Evolutionary conservation across 2,329 filamentous ascomycete species (phyloP).

Genomic region (Cordyceps militaris): DNA sequence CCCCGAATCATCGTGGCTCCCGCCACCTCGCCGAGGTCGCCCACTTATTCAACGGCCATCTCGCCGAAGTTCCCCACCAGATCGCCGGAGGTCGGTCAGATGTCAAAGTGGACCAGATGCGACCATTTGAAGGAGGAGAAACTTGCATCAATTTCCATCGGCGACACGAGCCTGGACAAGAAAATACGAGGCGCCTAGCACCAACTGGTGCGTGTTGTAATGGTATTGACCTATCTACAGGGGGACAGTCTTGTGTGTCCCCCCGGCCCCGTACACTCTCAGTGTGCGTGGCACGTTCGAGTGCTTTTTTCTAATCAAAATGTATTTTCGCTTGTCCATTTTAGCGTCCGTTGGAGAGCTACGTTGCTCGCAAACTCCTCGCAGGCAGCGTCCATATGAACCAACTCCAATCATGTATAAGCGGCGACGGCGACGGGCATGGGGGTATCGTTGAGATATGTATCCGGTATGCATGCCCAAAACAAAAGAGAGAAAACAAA

Average conservation of each 20-base stretch:
- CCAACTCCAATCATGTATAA: constrained; percentile 14
- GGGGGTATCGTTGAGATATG: constrained; percentile 17
- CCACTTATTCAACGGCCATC: neutral
- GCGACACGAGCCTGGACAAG: neutral
- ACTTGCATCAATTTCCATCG: neutral
- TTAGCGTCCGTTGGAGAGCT: constrained; percentile 1
- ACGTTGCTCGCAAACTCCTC: neutral
- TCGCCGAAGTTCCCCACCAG: neutral
- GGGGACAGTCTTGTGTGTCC: neutral
- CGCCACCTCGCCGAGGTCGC: neutral
- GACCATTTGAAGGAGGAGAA: too few relatives aligned
- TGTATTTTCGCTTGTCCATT: constrained; percentile 10
- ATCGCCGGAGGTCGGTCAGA: neutral
- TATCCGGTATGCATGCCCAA: constrained; percentile 15
- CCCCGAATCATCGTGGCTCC: neutral
- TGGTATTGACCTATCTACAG: neutral
- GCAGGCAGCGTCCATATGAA: constrained; percentile 7
- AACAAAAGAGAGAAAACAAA: constrained; percentile 1
- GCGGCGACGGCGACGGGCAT: constrained; percentile 13
- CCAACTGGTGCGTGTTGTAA: neutral
- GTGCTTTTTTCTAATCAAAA: neutral
- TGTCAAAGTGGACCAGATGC: neutral
- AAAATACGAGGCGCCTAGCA: neutral
- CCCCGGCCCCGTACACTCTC: neutral
- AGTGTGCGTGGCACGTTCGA: neutral